Conservation (phyloP, 2,329 filamentous ascomycete genomes). For the Pseudogymnoascus sp. region DNA sequence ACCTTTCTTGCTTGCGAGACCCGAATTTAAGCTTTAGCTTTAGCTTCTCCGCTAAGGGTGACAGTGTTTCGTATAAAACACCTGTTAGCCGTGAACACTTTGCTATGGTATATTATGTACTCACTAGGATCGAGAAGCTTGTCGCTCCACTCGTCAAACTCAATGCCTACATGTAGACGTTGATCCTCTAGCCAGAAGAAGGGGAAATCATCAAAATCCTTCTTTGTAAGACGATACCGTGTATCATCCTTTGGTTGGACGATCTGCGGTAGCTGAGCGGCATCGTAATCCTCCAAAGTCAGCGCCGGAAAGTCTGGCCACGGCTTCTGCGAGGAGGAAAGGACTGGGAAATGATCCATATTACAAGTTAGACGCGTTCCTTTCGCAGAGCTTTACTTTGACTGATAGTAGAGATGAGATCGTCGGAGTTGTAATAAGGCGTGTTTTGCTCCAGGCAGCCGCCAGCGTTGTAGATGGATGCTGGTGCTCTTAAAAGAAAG, state of each 20-base stretch:
- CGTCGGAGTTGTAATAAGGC: background rate
- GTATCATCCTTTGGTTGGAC: background rate
- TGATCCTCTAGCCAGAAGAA: background rate
- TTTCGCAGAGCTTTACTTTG: background rate
- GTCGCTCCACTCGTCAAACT: background rate
- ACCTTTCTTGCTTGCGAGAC: background rate
- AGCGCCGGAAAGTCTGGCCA: conserved; percentile 3
- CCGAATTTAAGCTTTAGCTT: background rate
- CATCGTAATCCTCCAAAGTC: background rate
- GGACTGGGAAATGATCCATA: background rate
- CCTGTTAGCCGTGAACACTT: background rate
- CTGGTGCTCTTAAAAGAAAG: background rate
- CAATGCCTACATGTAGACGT: background rate
- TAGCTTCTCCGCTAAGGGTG: background rate
- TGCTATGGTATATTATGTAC: background rate
- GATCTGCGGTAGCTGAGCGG: background rate
- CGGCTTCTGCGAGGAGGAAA: background rate
- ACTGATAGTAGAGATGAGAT: background rate
- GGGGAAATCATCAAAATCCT: background rate
- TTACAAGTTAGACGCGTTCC: background rate
- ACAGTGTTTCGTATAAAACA: background rate
- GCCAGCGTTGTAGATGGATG: background rate
- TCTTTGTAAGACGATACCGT: background rate
- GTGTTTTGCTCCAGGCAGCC: background rate
- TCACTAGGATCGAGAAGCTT: background rate